phyloP scores from a whole-genome alignment of 208 protist genomes.

The Leishmania mexicana region DNA sequence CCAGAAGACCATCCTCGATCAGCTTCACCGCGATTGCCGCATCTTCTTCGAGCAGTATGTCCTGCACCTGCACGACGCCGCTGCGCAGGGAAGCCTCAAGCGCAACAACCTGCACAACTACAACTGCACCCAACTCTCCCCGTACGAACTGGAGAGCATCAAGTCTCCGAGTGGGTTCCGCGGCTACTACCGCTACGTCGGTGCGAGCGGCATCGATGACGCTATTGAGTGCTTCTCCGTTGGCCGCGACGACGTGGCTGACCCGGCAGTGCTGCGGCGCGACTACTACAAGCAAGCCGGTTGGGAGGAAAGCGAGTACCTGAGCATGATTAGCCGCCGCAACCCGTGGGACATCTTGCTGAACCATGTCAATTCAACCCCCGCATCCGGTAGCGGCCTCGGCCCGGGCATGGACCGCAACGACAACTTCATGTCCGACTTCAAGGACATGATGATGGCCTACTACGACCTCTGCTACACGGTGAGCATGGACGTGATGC shows the following conservation, averaged over 20 bases:
- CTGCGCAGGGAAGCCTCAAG: constrained; percentile 26
- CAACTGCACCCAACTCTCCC: constrained; percentile 64
- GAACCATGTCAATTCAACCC: constrained; percentile 52
- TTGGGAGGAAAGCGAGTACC: constrained; percentile 75
- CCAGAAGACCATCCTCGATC: constrained; percentile 80
- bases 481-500: constrained; percentile 82
- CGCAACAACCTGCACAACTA: constrained; percentile 60
- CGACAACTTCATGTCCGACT: constrained; percentile 87
- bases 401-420: constrained; percentile 26
- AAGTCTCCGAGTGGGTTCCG: constrained; percentile 67
- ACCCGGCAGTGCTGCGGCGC: constrained; percentile 65
- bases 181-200: constrained; percentile 88
- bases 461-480: constrained; percentile 86
- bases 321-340: constrained; percentile 64
- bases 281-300: constrained; percentile 72
- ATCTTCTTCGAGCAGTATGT: constrained; percentile 89
- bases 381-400: not conserved
- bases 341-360: constrained; percentile 86
- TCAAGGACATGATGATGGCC: constrained; percentile 83
- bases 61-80: constrained; percentile 38
- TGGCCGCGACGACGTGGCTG: constrained; percentile 71
- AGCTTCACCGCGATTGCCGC: constrained; percentile 85
- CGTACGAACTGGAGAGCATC: constrained; percentile 81
- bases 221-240: constrained; percentile 91
- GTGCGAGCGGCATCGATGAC: constrained; percentile 80